These are phyloP conservation scores for Leptodontidium sp. DNA, from an alignment of 2,329 filamentous ascomycete species.

Conservation along the genomic window DNA sequence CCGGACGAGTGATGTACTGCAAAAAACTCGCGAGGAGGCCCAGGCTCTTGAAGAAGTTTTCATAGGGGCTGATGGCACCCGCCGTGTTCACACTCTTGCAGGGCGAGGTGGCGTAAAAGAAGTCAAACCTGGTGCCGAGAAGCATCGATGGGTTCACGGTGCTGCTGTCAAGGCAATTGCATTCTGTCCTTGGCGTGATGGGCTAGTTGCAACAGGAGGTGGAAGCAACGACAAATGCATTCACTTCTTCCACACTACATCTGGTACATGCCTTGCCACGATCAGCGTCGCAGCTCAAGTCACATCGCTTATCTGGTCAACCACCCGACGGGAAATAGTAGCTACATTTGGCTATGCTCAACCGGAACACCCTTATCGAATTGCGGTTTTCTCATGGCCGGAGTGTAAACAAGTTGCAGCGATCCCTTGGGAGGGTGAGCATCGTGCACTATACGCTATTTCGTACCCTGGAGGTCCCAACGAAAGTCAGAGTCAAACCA, in stretches of 20 bases:
- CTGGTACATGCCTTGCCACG: conserved; percentile 84
- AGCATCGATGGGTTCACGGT: conserved; percentile 78
- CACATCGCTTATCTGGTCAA: conserved; percentile 91
- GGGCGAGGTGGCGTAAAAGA: conserved; percentile 52
- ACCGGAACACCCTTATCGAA: conserved; percentile 86
- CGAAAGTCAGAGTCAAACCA: conserved; percentile 41
- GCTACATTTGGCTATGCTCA: conserved; percentile 95
- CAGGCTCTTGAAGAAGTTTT: conserved; percentile 35
- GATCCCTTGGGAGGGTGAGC: conserved; percentile 82
- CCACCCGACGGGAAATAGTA: conserved; percentile 83
- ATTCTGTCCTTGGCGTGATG: conserved; percentile 93
- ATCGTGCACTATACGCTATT: conserved; percentile 87
- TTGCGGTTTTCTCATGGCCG: conserved; percentile 95
- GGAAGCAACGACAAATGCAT: conserved; percentile 95
- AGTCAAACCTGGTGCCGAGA: conserved; percentile 64
- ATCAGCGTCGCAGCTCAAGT: conserved; percentile 95
- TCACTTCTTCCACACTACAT: conserved; percentile 90
- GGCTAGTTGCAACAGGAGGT: conserved; percentile 87
- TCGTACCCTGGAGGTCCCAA: conserved; percentile 75
- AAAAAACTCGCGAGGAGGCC: conserved; percentile 27
- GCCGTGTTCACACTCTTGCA: conserved; percentile 43
- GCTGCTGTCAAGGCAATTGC: conserved; percentile 97
- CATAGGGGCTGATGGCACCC: conserved; percentile 42
- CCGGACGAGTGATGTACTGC: conserved; percentile 52
- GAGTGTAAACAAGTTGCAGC: conserved; percentile 85